A percentile compares a stretch with the other conserved stretches of the same genome.
Evolutionary conservation across 495 filamentous ascomycete genomes (phyloP).

Genomic region (Rhizodiscina lignyota): DNA sequence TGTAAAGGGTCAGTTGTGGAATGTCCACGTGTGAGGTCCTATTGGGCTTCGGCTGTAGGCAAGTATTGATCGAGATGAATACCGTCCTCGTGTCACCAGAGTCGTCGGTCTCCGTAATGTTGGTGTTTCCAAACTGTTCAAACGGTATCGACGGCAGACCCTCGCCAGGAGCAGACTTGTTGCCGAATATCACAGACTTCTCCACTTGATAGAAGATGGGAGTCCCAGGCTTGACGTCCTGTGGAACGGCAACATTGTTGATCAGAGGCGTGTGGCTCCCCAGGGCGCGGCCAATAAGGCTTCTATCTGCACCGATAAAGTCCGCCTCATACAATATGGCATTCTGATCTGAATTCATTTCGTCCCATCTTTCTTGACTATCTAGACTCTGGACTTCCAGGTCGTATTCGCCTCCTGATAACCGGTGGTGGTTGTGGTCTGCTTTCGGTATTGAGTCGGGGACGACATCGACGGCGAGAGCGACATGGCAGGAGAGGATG

Average conservation of each 20-base stretch:
- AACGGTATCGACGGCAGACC: conserved; percentile 26
- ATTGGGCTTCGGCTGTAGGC: conserved; percentile 46
- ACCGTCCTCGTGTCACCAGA: conserved; percentile 29
- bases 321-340: conserved; percentile 47
- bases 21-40: conserved; percentile 7
- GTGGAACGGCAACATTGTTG: conserved; percentile 43
- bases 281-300: conserved; percentile 44
- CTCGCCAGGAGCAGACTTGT: conserved; percentile 13
- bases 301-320: conserved; percentile 38
- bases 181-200: conserved; percentile 24
- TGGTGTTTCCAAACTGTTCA: conserved; percentile 2
- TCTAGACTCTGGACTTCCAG: too few relatives aligned
- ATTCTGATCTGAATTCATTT: too few relatives aligned
- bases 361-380: too few relatives aligned
- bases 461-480: too few relatives aligned
- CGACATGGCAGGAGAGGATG: too few relatives aligned
- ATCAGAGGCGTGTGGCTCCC: conserved; percentile 30
- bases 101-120: background rate
- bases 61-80: conserved; percentile 70
- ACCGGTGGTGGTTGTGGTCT: too few relatives aligned
- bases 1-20: conserved; percentile 58
- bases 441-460: too few relatives aligned
- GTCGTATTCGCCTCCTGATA: too few relatives aligned
- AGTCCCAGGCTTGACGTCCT: conserved; percentile 39
- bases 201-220: conserved; percentile 38